Percentiles rank a stretch among this genome's conserved stretches.
These are phyloP conservation scores for Ophiostoma quercus DNA, from an alignment of 2,329 filamentous ascomycete species.

Conservation along the genomic window DNA sequence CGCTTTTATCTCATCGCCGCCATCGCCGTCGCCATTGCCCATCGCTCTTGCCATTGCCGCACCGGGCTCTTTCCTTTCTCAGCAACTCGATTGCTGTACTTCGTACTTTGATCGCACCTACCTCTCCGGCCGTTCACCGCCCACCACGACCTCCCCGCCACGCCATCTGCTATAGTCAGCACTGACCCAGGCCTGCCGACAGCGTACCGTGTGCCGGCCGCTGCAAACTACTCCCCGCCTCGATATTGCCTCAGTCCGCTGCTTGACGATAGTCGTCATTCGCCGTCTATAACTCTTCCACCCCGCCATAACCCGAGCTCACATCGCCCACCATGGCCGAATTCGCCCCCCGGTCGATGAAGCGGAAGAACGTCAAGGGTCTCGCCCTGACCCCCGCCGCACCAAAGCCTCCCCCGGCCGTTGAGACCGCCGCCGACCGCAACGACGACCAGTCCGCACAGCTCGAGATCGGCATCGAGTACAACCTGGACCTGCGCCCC, in stretches of 20 bases:
- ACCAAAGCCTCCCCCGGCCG: constrained; percentile 65
- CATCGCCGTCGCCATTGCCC: background rate
- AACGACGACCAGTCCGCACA: constrained; percentile 56
- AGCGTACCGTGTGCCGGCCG: constrained; percentile 3
- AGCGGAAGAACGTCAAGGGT: constrained; percentile 96
- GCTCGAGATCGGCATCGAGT: constrained; percentile 95
- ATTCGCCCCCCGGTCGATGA: constrained; percentile 74
- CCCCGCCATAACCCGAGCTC: background rate
- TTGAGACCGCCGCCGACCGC: constrained; percentile 65
- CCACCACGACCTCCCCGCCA: constrained; percentile 6
- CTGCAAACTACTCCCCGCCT: background rate
- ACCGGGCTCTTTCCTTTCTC: constrained; percentile 14
- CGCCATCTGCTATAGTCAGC: background rate
- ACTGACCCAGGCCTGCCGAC: background rate
- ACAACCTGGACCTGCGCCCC: constrained; percentile 83
- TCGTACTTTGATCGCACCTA: constrained; percentile 14
- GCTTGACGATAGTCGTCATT: background rate
- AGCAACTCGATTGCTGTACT: constrained; percentile 4
- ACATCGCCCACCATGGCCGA: constrained; percentile 49
- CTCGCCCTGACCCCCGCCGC: constrained; percentile 77
- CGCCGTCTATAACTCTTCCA: background rate
- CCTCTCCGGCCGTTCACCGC: constrained; percentile 19
- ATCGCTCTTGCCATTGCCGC: background rate
- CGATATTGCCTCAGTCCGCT: background rate
- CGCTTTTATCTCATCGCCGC: background rate